Evolutionary conservation across 768 basidiomycete genomes (phyloP).

Genomic region (Tricholomella constricta): DNA sequence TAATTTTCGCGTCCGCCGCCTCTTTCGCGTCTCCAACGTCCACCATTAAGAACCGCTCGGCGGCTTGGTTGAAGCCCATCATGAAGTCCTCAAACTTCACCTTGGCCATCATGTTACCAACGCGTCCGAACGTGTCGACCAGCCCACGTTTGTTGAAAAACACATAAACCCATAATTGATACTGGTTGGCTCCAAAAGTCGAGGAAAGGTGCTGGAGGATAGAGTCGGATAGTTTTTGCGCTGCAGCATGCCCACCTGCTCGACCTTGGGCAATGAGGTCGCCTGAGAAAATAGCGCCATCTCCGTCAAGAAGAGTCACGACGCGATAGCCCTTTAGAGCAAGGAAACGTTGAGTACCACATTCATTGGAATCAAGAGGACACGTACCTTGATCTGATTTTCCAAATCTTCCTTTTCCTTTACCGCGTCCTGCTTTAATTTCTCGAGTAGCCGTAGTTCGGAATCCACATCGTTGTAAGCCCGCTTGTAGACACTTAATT

Average conservation of each 20-base stretch:
- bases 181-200: conserved; percentile 38
- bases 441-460: conserved; percentile 35
- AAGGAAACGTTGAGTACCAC: background rate
- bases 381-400: conserved; percentile 41
- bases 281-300: conserved; percentile 59
- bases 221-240: conserved; percentile 46
- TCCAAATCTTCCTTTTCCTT: conserved; percentile 41
- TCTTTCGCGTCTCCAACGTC: conserved; percentile 75
- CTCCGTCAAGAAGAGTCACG: conserved; percentile 65
- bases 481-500: conserved; percentile 45
- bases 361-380: background rate
- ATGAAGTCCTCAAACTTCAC: conserved; percentile 63
- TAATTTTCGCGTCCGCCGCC: conserved; percentile 75
- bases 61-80: conserved; percentile 69
- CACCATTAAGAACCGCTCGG: conserved; percentile 65
- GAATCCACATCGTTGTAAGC: conserved; percentile 40
- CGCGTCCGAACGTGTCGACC: conserved; percentile 48
- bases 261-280: conserved; percentile 57
- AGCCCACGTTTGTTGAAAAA: conserved; percentile 68
- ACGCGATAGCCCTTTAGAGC: conserved; percentile 44
- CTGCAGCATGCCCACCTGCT: conserved; percentile 59
- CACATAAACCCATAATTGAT: conserved; percentile 62
- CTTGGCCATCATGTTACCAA: conserved; percentile 37
- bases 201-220: conserved; percentile 37
- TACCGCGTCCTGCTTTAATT: conserved; percentile 35